Percentiles rank a stretch among this genome's conserved stretches.
These are phyloP conservation scores for Solanum verrucosum DNA, from an alignment of 257 asterid genomes.

Conservation along the genomic window DNA sequence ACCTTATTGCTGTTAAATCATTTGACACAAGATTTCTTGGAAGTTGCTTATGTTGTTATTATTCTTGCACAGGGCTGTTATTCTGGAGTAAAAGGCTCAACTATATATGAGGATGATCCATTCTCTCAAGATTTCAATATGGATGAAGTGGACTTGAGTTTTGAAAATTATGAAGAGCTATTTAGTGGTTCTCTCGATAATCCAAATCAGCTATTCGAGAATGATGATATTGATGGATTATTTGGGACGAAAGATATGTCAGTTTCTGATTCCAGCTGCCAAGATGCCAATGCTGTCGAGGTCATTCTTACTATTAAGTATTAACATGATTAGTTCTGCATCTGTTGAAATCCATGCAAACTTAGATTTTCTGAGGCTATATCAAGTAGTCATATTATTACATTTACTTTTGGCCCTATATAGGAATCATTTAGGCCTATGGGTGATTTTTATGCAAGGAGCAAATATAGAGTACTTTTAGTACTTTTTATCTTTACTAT, in stretches of 20 bases:
- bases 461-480: not conserved
- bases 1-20: not conserved
- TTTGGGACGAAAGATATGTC: slow-evolving; percentile 46
- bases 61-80: slow-evolving; percentile 31
- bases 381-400: not conserved
- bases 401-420: not conserved
- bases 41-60: slow-evolving; percentile 8
- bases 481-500: not conserved
- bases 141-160: slow-evolving; percentile 60
- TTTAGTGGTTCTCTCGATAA: slow-evolving; percentile 46
- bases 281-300: slow-evolving; percentile 14
- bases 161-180: slow-evolving; percentile 68
- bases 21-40: not conserved
- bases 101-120: slow-evolving; percentile 26
- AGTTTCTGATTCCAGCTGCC: slow-evolving; percentile 39
- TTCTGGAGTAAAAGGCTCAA: slow-evolving; percentile 38
- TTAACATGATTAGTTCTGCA: not conserved
- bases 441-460: not conserved
- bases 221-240: slow-evolving; percentile 52
- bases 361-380: not conserved
- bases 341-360: not conserved
- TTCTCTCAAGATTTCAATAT: slow-evolving; percentile 47
- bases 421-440: not conserved
- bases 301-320: not conserved
- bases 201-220: slow-evolving; percentile 40